Percentiles rank a stretch among this genome's conserved stretches.
Evolutionary conservation across 129 eudicot species (phyloP).

Genomic region (Lactuca sativa): DNA sequence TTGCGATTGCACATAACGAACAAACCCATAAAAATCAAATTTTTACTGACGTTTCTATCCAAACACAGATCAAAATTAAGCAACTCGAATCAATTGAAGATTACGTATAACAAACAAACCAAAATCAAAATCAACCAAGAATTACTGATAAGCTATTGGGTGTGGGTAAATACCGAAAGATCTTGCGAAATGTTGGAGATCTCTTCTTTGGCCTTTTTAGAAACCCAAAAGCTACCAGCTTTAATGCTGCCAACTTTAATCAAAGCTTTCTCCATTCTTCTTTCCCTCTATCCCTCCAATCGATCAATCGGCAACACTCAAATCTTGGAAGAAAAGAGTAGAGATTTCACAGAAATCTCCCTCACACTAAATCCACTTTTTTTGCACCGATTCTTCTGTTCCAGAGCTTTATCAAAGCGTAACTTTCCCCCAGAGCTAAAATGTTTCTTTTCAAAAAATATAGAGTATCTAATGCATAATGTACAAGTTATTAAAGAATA

Average conservation of each 20-base stretch:
- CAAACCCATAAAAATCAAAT: background rate
- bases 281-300: slow-evolving; percentile 5
- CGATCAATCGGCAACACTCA: background rate
- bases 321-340: slow-evolving; percentile 2
- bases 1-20: slow-evolving; percentile 9
- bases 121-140: background rate
- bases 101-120: background rate
- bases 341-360: slow-evolving; percentile 17
- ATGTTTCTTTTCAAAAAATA: background rate
- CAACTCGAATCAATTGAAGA: background rate
- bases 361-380: slow-evolving; percentile 9
- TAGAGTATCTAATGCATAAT: background rate
- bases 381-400: background rate
- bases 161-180: slow-evolving; percentile 49
- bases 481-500: slow-evolving; percentile 9
- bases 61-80: slow-evolving; percentile 21
- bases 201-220: slow-evolving; percentile 83
- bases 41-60: background rate
- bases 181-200: slow-evolving; percentile 78
- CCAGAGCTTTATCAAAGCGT: background rate
- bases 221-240: slow-evolving; percentile 77
- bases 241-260: slow-evolving; percentile 76
- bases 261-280: slow-evolving; percentile 69
- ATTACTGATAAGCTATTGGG: background rate
- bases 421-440: background rate